Evolutionary conservation across 1,284 basidiomycete species (phyloP).

Genomic region (Psilocybe mexicana): DNA sequence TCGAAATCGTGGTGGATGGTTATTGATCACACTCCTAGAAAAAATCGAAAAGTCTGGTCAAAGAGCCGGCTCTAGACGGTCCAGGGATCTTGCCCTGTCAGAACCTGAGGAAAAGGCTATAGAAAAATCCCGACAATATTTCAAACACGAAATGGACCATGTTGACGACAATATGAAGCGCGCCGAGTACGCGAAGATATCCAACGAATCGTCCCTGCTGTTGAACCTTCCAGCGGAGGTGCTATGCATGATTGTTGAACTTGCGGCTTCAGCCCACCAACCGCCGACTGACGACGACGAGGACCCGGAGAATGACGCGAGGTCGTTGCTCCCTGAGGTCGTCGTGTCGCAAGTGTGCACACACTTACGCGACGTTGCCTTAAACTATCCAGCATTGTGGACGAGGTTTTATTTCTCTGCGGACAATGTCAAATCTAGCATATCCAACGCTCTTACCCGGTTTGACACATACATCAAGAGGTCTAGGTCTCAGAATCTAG

Average conservation of each 20-base stretch:
- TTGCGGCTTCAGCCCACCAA: not conserved
- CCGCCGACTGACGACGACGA: not conserved
- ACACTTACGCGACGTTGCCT: not conserved
- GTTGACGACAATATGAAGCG: not conserved
- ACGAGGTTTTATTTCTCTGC: constrained; percentile 3
- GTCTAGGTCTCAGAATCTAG: not conserved
- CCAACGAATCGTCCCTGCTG: not conserved
- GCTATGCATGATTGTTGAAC: constrained; percentile 9
- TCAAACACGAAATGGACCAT: not conserved
- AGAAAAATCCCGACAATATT: not conserved
- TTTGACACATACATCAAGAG: constrained; percentile 2
- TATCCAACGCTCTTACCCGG: not conserved
- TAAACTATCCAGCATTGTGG: constrained; percentile 5
- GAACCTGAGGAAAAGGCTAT: not conserved
- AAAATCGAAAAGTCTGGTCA: too few species aligned
- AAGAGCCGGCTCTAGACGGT: too few species aligned
- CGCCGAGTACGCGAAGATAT: constrained; percentile 6
- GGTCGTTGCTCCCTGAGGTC: not conserved
- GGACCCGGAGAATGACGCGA: not conserved
- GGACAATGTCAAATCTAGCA: not conserved
- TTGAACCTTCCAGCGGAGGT: constrained; percentile 7
- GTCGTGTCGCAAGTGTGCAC: constrained; percentile 4
- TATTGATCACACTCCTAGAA: too few species aligned
- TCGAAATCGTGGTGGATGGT: too few species aligned
- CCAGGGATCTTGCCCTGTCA: not conserved